Evolutionary conservation across 768 basidiomycete species (phyloP).

Genomic region (Xerocomellus intermedius): DNA sequence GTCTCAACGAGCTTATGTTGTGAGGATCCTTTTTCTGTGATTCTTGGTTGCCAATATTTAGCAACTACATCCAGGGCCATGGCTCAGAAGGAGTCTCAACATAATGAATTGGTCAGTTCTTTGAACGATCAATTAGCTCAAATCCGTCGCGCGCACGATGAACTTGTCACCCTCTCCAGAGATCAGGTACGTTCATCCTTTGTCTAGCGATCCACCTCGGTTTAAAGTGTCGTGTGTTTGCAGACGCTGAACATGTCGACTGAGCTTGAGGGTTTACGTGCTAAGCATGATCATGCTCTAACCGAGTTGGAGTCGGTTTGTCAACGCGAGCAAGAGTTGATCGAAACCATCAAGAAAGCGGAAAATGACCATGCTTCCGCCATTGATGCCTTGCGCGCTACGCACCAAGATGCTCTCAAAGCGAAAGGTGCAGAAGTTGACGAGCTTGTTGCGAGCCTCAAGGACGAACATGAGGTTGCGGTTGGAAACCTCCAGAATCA

Average conservation of each 20-base stretch:
- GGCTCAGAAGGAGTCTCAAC: slow-evolving; percentile 94
- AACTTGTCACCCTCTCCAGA: slow-evolving; percentile 73
- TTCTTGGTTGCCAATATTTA: slow-evolving; percentile 10
- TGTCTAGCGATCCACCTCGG: background rate
- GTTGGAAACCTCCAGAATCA: slow-evolving; percentile 42
- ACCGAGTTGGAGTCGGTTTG: slow-evolving; percentile 53
- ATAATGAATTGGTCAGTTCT: slow-evolving; percentile 74
- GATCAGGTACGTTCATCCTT: slow-evolving; percentile 63
- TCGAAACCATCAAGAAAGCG: slow-evolving; percentile 48
- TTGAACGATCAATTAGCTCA: slow-evolving; percentile 66
- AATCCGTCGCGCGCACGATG: slow-evolving; percentile 78
- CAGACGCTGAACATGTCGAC: slow-evolving; percentile 86
- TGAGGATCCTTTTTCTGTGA: slow-evolving; percentile 38
- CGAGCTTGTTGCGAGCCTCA: slow-evolving; percentile 42
- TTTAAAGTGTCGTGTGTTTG: background rate
- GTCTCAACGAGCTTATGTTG: slow-evolving; percentile 92
- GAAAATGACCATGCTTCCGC: slow-evolving; percentile 48
- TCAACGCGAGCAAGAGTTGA: slow-evolving; percentile 54
- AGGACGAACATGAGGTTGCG: slow-evolving; percentile 47
- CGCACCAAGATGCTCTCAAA: slow-evolving; percentile 45
- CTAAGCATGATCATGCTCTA: slow-evolving; percentile 55
- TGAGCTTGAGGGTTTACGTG: slow-evolving; percentile 74
- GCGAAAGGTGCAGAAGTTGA: slow-evolving; percentile 44
- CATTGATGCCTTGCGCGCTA: slow-evolving; percentile 45
- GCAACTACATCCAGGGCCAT: slow-evolving; percentile 63